These are phyloP conservation scores for Mycena rosella DNA, from an alignment of 768 basidiomycete species.

Conservation along the genomic window DNA sequence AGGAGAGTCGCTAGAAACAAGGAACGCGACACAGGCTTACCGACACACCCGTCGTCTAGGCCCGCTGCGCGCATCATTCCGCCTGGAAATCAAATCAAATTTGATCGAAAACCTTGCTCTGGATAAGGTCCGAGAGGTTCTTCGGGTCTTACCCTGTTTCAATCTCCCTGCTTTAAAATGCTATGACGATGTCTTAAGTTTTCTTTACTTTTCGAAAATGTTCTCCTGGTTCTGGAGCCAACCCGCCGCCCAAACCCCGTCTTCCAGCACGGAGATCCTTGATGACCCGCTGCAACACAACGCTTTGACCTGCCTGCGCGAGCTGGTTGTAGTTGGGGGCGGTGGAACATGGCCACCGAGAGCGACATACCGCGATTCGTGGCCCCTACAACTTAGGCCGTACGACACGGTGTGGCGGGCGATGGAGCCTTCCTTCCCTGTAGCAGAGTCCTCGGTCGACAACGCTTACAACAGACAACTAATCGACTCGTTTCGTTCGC, in stretches of 20 bases:
- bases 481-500: conserved; percentile 36
- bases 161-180: neutral
- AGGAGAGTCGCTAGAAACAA: no score
- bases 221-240: conserved; percentile 35
- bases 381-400: conserved; percentile 31
- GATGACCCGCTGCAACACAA: conserved; percentile 24
- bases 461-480: conserved; percentile 35
- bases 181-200: neutral
- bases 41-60: no score
- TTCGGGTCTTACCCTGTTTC: conserved; percentile 29
- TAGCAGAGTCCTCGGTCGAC: conserved; percentile 36
- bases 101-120: conserved; percentile 15
- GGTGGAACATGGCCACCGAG: conserved; percentile 40
- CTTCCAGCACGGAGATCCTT: conserved; percentile 29
- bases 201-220: conserved; percentile 19
- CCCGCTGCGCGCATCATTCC: neutral
- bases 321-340: conserved; percentile 29
- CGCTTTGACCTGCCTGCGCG: conserved; percentile 24
- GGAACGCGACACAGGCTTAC: no score
- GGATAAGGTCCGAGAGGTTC: conserved; percentile 25
- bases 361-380: conserved; percentile 37
- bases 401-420: conserved; percentile 32
- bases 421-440: conserved; percentile 37
- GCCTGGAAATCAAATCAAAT: neutral
- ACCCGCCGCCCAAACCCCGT: conserved; percentile 3